These are phyloP conservation scores for Fusarium chaquense DNA, from an alignment of 2,329 filamentous ascomycete genomes.

Conservation along the genomic window DNA sequence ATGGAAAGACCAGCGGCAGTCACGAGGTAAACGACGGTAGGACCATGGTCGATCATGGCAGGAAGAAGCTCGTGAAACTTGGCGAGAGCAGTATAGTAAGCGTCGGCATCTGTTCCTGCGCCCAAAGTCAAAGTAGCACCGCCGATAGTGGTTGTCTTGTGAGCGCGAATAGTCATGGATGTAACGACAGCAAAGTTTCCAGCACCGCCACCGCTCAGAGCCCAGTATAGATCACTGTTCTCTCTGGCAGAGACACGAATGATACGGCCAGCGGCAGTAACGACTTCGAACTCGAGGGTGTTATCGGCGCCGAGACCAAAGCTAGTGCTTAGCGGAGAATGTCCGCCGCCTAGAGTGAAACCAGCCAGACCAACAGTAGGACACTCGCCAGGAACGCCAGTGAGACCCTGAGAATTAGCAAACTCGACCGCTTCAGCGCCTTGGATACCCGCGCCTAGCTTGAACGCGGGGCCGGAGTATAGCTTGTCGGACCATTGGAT, in stretches of 20 bases:
- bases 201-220: slow-evolving; percentile 69
- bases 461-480: slow-evolving; percentile 66
- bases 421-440: slow-evolving; percentile 61
- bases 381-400: slow-evolving; percentile 67
- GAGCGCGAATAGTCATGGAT: slow-evolving; percentile 65
- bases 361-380: slow-evolving; percentile 69
- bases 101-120: slow-evolving; percentile 23
- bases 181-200: slow-evolving; percentile 70
- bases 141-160: slow-evolving; percentile 56
- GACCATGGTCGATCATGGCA: slow-evolving; percentile 60
- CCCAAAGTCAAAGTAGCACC: slow-evolving; percentile 48
- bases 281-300: slow-evolving; percentile 66
- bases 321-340: slow-evolving; percentile 63
- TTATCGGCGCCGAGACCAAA: slow-evolving; percentile 72
- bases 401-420: slow-evolving; percentile 61
- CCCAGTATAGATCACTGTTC: slow-evolving; percentile 73
- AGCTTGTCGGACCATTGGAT: slow-evolving; percentile 53
- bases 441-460: slow-evolving; percentile 66
- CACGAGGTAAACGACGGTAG: slow-evolving; percentile 57
- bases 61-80: slow-evolving; percentile 49
- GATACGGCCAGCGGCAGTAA: slow-evolving; percentile 64
- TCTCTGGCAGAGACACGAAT: slow-evolving; percentile 60
- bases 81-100: slow-evolving; percentile 36
- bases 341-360: slow-evolving; percentile 69
- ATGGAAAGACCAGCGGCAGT: slow-evolving; percentile 54